Evolutionary conservation across 257 asterid species (phyloP).

Genomic region (Fraxinus pennsylvanica): DNA sequence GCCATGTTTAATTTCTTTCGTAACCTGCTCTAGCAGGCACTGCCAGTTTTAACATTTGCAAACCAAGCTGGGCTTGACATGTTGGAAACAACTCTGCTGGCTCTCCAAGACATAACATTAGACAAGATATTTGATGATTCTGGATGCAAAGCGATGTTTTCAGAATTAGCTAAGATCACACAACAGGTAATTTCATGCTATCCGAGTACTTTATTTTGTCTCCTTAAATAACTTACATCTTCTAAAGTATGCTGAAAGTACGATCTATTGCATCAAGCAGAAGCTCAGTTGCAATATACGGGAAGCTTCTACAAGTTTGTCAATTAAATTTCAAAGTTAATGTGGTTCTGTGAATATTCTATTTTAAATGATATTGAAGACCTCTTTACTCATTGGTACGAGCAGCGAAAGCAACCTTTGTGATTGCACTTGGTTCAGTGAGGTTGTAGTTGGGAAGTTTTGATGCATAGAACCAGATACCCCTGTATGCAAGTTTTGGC

Average conservation of each 20-base stretch:
- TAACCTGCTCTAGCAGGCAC: constrained; percentile 50
- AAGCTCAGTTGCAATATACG: background rate
- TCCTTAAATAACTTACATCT: no score
- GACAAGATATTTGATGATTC: constrained; percentile 84
- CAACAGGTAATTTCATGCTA: constrained; percentile 60
- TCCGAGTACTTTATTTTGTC: no score
- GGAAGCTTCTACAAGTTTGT: background rate
- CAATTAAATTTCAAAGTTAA: background rate
- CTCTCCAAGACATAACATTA: constrained; percentile 79
- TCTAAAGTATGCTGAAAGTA: background rate
- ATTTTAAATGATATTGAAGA: background rate
- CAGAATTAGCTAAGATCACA: constrained; percentile 81
- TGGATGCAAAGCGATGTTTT: constrained; percentile 68
- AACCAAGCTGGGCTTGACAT: constrained; percentile 94
- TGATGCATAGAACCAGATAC: no score
- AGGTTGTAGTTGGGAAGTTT: no score
- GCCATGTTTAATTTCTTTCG: background rate
- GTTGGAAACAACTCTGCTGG: constrained; percentile 89
- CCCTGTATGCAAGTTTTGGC: no score
- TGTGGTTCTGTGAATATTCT: background rate
- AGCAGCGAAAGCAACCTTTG: background rate
- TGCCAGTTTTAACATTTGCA: constrained; percentile 78
- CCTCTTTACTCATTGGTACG: background rate
- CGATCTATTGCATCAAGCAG: background rate
- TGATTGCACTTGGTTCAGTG: no score